These are phyloP conservation scores for Oryza glaberrima DNA, from an alignment of 176 grass and related monocot genomes.

Conservation along the genomic window DNA sequence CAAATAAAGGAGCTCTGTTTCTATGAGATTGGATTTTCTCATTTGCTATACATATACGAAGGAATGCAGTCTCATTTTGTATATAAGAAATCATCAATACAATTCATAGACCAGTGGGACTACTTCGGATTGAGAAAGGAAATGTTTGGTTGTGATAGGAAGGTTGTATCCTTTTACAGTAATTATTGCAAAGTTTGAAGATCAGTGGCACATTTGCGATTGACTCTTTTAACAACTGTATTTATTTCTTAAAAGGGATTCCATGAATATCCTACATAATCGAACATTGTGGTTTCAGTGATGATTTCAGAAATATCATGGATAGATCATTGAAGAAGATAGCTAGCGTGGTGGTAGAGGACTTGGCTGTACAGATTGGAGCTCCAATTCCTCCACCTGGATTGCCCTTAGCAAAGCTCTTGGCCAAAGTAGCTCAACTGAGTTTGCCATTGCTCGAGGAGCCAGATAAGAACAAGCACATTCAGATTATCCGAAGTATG, in stretches of 20 bases:
- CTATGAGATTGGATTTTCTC: not conserved
- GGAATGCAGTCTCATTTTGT: not conserved
- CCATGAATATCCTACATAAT: slow-evolving; percentile 1
- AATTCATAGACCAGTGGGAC: not conserved
- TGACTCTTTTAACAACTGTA: not conserved
- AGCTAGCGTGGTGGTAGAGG: slow-evolving; percentile 53
- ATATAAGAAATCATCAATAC: not conserved
- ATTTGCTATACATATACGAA: not conserved
- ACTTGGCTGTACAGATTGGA: slow-evolving; percentile 49
- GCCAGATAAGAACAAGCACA: slow-evolving; percentile 81
- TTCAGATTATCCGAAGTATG: slow-evolving; percentile 69
- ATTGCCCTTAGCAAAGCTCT: slow-evolving; percentile 74
- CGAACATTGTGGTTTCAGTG: slow-evolving; percentile 48
- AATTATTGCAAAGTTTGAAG: not conserved
- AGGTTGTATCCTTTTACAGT: not conserved
- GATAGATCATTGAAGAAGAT: slow-evolving; percentile 78
- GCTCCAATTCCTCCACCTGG: slow-evolving; percentile 50
- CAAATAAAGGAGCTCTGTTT: not conserved
- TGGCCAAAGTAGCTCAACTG: slow-evolving; percentile 75
- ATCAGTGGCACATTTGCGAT: not conserved
- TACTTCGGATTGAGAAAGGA: not conserved
- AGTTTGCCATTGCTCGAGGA: slow-evolving; percentile 77
- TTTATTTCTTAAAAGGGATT: not conserved
- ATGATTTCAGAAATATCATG: slow-evolving; percentile 88
- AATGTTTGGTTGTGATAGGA: not conserved